Evolutionary conservation across 2,329 filamentous ascomycete species (phyloP), one percentile per base, ranked within the genome.

Genomic region (Diaporthe longicolla): DNA sequence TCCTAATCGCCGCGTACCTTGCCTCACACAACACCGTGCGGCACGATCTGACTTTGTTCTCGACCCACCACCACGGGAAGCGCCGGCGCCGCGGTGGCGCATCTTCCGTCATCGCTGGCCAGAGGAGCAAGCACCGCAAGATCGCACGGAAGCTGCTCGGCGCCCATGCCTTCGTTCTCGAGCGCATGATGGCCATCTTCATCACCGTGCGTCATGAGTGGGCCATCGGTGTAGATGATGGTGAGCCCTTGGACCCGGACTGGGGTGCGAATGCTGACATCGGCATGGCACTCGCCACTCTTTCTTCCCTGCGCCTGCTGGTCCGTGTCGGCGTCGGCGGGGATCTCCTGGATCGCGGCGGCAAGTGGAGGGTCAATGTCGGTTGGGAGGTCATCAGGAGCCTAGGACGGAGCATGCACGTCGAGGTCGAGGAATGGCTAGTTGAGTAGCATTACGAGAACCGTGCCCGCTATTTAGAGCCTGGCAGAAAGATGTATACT

Each of bases 391-490:
- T 93, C 76, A 90, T 94, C 9, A 86, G 92, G 75, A 89, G 87
- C 4, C 84, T 97, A 76, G 94, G 93, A 37, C 85, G 94, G 79
- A 92, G 90, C 79, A 89, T 97, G 69, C 92, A 93, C 3, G 87
- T 97, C n/a, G 93, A 95, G 81, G 88, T 95, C 17, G 91, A 94
- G 76, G 94, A 96, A 81, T 95, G 92, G 88, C 83, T 94, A 72
- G 87, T 92, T 65, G 93, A 94, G 76, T 94, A 81, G 80, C 45
- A 13, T 7, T 8, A 17, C 35, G 13, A 17, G 54, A 48, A 13
- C n/a, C 35, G 4, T 52, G 11, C n/a, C 37, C 8, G 45, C 24
- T 19, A 24, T 65, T 29, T 1, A 50, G 43, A 8, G 10, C 10
- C 26, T 48, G 24, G 40, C 40, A n/a, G 29, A 15, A 32, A n/a